Evolutionary conservation across 2,329 filamentous ascomycete species (phyloP).

Genomic region (Alternaria arbusti): DNA sequence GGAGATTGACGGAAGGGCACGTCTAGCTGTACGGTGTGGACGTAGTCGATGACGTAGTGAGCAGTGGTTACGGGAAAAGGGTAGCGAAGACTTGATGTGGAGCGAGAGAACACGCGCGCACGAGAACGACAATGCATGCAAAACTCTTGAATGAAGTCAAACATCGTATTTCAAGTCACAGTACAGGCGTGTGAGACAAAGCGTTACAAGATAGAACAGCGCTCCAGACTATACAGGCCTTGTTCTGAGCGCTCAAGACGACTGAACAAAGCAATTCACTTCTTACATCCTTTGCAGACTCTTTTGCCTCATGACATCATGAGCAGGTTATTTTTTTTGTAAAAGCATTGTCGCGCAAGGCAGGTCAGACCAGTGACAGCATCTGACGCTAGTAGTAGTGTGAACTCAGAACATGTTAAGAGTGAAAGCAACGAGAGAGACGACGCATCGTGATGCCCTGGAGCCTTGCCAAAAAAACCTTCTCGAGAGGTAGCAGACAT

Average conservation of each 20-base stretch:
- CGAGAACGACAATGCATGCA: background rate
- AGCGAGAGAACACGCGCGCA: background rate
- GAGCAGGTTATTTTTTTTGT: background rate
- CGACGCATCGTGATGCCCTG: background rate
- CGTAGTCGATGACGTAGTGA: background rate
- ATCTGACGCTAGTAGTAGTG: background rate
- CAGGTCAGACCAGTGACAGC: background rate
- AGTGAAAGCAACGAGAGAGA: background rate
- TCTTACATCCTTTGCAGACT: too few relatives aligned
- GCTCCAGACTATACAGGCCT: background rate
- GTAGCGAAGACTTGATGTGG: background rate
- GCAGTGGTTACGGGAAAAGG: background rate
- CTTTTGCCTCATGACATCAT: background rate
- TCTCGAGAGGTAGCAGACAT: background rate
- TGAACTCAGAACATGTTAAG: background rate
- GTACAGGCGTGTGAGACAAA: conserved; percentile 3
- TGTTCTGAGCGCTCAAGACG: background rate
- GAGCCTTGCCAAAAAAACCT: background rate
- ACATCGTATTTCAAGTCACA: background rate
- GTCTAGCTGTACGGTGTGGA: background rate
- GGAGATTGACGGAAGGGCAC: background rate
- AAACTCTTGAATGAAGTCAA: background rate
- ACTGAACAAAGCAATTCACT: background rate
- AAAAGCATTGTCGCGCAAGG: background rate
- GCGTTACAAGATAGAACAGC: background rate